Base-by-base conservation (phyloP, 2,329 filamentous ascomycete species). In the Alternaria metachromatica region DNA sequence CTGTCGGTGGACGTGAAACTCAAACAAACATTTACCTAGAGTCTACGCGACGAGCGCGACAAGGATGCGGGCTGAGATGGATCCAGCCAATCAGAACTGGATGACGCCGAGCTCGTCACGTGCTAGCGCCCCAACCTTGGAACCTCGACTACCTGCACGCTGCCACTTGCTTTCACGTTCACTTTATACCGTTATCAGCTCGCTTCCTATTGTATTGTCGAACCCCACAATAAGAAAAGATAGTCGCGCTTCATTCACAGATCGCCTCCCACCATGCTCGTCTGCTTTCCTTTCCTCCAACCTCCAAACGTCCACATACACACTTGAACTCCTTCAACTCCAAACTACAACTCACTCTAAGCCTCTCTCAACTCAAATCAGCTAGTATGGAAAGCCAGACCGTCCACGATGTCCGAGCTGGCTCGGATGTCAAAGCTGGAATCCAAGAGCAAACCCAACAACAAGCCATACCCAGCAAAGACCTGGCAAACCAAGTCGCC, bases 1-100 rank as follows among this genome's bases (percentile, higher is more conserved):
- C 61, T 66, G 55, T 64, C 30, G n/a, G 62, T 54, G 26, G 28
- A 59, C 63, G 56, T 62, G 62, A 57, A 49, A 49, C 60, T 67
- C 68, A 72, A 76, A 76, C 71, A 76, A 77, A 71, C 70, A 72
- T 73, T 62, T 67, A 56, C 50, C 50, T 49, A 54, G 55, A 54
- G 48, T 54, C 55, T 66, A 69, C 71, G 72, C 72, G 74, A 72
- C 69, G 60, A 58, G 61, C 64, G 63, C 70, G 69, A 68, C 69
- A 66, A 63, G 71, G 62, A 60, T 68, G 68, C 68, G 60, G 60
- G 63, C 67, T 64, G 67, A 58, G 20, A 4, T 49, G 46, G 18
- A 8, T 15, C 20, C 51, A 56, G 54, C 72, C 71, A 73, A 73
- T 74, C 72, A 74, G 54, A 53, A 57, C 54, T 3, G 21, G 7